Base-by-base conservation (phyloP, 495 filamentous ascomycete species). In the Aspergillus baeticus region DNA sequence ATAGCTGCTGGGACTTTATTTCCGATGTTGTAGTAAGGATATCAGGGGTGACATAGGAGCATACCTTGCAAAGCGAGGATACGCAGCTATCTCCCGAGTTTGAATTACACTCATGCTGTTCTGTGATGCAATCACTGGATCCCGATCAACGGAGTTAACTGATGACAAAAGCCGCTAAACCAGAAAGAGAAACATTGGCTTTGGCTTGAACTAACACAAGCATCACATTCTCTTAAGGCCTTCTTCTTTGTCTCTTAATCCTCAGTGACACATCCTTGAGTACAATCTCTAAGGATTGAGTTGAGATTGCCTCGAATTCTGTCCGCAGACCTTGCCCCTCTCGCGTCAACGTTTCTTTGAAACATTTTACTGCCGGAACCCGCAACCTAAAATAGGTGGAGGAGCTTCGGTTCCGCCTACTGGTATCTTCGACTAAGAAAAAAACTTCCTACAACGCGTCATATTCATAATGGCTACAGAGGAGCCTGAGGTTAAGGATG, bases 401-500 rank as follows among this genome's bases (percentile, higher is more conserved):
- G n/a, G 61, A 66, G 57, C 44, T 54, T 54, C 51, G 33, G 35
- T 59, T 65, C 26, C 52, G 41, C 34, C 33, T 36, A 37, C 45
- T 31, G 35, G 29, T 45, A 52, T 20, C 35, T 34, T 26, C 42
- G 20, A 51, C 38, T 33, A 35, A 35, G 26, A 17, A 57, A 18
- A 36, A 21, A 4, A 33, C 11, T 5, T 21, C 22, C 17, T 31
- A 18, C 46, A 36, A 3, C 38, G 26, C 31, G 34, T 36, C 46
- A 18, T 21, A 38, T n/a, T 15, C 54, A 59, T 50, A 60, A 68
- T 76, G 73, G 54, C 72, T 57, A 64, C 74, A 21, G 76, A 78
- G 63, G 68, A 66, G 39, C 48, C 65, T 23, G 67, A 77, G 56
- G 49, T 78, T 14, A 69, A 71, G 57, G 68, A 71, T 35, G 71